Conservation (phyloP, 805 yeast species). For the Groenewaldozyma salmanticensis region DNA sequence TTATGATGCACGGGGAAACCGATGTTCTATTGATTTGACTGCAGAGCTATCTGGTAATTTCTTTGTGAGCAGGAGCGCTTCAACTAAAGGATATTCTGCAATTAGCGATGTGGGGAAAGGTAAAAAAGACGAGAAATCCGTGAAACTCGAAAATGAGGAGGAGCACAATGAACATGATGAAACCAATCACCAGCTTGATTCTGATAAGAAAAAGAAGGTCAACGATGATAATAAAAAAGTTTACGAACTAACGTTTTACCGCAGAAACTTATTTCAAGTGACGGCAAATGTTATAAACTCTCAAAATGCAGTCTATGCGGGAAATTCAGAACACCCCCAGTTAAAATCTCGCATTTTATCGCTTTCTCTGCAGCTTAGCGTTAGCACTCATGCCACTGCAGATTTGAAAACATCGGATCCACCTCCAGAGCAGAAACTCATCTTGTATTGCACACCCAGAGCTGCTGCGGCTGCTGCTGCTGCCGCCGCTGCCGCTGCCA, state of each 20-base stretch:
- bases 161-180: constrained; percentile 2
- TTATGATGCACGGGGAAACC: constrained; percentile 17
- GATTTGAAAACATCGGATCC: constrained; percentile 12
- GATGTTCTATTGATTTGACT: constrained; percentile 11
- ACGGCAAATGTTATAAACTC: constrained; percentile 19
- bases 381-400: constrained; percentile 1
- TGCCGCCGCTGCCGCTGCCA: no score
- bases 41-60: constrained; percentile 16
- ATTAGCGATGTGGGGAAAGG: constrained; percentile 2
- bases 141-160: not conserved
- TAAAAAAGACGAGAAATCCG: not conserved
- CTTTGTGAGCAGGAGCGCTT: constrained; percentile 14
- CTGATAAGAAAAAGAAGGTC: not conserved
- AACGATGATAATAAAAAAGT: not conserved
- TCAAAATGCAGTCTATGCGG: constrained; percentile 21
- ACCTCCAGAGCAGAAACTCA: constrained; percentile 11
- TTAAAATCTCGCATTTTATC: constrained; percentile 17
- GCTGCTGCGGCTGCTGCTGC: constrained; percentile 7
- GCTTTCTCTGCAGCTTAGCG: constrained; percentile 19
- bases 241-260: constrained; percentile 21
- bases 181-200: not conserved
- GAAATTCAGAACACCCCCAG: constrained; percentile 13
- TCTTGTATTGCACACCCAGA: constrained; percentile 19
- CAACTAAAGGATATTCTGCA: not conserved
- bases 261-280: constrained; percentile 22